A percentile compares a stretch with the other conserved stretches of the same genome.
Conservation (phyloP, 2,329 filamentous ascomycete species). For the Aspergillus fumigatus region DNA sequence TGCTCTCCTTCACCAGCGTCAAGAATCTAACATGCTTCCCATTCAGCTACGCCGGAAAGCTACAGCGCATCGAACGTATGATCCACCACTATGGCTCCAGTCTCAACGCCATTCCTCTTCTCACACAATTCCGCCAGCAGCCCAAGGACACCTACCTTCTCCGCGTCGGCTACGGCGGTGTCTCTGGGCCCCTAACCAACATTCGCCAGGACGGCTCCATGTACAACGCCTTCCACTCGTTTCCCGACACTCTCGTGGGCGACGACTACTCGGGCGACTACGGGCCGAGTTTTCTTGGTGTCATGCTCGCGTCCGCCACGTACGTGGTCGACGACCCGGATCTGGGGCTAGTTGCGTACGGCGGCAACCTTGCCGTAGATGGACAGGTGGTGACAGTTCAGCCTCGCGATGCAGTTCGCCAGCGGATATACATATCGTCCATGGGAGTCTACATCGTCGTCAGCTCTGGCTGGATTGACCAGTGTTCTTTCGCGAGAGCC, state of each 20-base stretch:
- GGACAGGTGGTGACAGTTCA: slow-evolving; percentile 9
- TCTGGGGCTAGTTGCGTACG: slow-evolving; percentile 49
- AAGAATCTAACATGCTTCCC: not conserved
- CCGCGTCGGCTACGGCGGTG: slow-evolving; percentile 52
- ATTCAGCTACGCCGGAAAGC: slow-evolving; percentile 37
- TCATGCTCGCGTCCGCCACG: slow-evolving; percentile 47
- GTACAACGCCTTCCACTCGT: slow-evolving; percentile 54
- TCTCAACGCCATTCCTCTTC: slow-evolving; percentile 53
- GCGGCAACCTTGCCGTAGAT: slow-evolving; percentile 33
- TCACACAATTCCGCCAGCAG: slow-evolving; percentile 46
- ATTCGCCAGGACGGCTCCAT: slow-evolving; percentile 54
- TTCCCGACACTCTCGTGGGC: slow-evolving; percentile 52
- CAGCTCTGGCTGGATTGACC: slow-evolving; percentile 11
- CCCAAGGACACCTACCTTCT: slow-evolving; percentile 42
- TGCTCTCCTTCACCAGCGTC: not conserved
- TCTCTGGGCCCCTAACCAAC: slow-evolving; percentile 51
- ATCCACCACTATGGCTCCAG: slow-evolving; percentile 60
- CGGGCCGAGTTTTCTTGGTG: slow-evolving; percentile 51
- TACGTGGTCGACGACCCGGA: slow-evolving; percentile 46
- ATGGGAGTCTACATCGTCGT: slow-evolving; percentile 17
- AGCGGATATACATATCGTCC: slow-evolving; percentile 12
- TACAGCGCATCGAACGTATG: slow-evolving; percentile 43
- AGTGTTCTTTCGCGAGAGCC: slow-evolving; percentile 4
- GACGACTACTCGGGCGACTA: slow-evolving; percentile 57
- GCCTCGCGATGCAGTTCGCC: slow-evolving; percentile 15